Percentiles rank a stretch among this genome's conserved stretches.
Evolutionary conservation across 2,329 filamentous ascomycete genomes (phyloP).

Genomic region (Nothophoma quercina): DNA sequence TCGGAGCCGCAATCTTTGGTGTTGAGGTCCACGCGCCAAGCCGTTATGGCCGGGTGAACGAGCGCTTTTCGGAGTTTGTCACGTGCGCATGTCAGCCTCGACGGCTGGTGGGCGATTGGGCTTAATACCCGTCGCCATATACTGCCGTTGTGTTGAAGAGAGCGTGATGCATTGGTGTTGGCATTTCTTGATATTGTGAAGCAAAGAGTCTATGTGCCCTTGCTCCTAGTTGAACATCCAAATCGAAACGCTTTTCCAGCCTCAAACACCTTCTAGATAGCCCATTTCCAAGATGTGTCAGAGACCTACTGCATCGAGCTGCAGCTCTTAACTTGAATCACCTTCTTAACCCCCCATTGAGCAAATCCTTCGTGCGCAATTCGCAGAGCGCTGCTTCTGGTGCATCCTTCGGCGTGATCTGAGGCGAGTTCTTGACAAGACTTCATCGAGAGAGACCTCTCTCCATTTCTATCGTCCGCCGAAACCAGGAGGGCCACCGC

Average conservation of each 20-base stretch:
- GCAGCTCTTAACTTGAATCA: neutral
- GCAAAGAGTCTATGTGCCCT: neutral
- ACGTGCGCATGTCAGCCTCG: slow-evolving; percentile 17
- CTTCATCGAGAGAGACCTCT: neutral
- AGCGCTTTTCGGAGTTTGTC: slow-evolving; percentile 17
- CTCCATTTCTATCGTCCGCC: slow-evolving; percentile 30
- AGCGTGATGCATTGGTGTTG: neutral
- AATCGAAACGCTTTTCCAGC: slow-evolving; percentile 7
- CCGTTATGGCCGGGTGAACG: slow-evolving; percentile 7
- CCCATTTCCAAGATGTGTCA: neutral
- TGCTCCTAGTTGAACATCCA: slow-evolving; percentile 10
- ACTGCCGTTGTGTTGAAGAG: too few relatives aligned
- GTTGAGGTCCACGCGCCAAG: slow-evolving; percentile 2
- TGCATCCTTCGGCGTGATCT: slow-evolving; percentile 1
- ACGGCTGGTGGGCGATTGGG: neutral
- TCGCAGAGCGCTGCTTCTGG: neutral
- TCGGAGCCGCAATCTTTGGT: slow-evolving; percentile 17
- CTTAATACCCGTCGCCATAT: neutral
- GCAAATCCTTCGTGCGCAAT: neutral
- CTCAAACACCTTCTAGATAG: neutral
- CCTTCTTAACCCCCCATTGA: neutral
- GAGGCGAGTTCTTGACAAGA: neutral
- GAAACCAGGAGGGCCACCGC: slow-evolving; percentile 41
- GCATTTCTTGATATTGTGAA: slow-evolving; percentile 5
- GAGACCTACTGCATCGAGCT: neutral